phyloP scores from a whole-genome alignment of 1,284 basidiomycete genomes.

The Malassezia sympodialis region DNA sequence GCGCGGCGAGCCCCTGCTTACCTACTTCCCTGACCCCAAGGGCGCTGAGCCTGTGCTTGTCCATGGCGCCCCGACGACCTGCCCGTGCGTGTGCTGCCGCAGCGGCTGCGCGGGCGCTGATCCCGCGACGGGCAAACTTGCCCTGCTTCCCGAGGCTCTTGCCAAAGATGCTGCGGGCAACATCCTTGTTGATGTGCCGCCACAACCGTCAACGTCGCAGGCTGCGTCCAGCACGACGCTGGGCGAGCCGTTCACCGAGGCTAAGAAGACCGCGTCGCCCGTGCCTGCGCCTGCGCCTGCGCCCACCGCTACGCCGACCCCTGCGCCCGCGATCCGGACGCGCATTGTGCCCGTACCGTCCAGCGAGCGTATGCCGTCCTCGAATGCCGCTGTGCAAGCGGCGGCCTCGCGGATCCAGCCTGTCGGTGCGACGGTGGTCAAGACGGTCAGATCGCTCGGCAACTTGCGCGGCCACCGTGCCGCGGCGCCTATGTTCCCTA shows the following conservation, averaged over 20 bases:
- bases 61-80: constrained; percentile 2
- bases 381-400: background rate
- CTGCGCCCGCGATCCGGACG: background rate
- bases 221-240: background rate
- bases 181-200: constrained; percentile 2
- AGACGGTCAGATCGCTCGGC: background rate
- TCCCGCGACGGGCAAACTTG: constrained; percentile 5
- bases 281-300: background rate
- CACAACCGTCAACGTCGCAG: background rate
- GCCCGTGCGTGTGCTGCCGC: constrained; percentile 18
- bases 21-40: constrained; percentile 12
- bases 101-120: constrained; percentile 12
- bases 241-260: constrained; percentile 10
- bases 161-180: constrained; percentile 4
- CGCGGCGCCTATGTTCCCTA: background rate
- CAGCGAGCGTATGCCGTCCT: background rate
- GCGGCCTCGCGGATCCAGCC: background rate
- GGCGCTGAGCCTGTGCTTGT: constrained; percentile 4
- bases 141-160: constrained; percentile 5
- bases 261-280: background rate
- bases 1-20: constrained; percentile 16
- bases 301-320: background rate
- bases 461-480: background rate
- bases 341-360: background rate
- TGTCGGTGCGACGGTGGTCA: background rate